Evolutionary conservation across 2,329 filamentous ascomycete genomes (phyloP).

Genomic region (Neonectria sp.): DNA sequence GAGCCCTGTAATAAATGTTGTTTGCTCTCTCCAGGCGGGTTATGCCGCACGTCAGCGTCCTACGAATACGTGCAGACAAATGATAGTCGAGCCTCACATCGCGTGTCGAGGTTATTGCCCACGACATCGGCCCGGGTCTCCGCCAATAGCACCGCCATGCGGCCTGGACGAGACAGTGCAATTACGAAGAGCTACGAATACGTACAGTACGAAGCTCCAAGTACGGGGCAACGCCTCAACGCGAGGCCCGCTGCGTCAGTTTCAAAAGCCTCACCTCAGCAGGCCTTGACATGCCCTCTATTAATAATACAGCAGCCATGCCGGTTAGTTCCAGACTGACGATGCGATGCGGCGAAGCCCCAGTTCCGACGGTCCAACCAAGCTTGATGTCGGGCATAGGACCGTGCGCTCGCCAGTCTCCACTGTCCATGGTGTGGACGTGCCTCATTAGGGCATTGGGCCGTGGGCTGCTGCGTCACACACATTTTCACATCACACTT

Average conservation of each 20-base stretch:
- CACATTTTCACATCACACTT: conserved; percentile 31
- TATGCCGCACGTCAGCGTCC: conserved; percentile 15
- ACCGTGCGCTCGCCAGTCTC: conserved; percentile 40
- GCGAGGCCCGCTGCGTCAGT: conserved; percentile 28
- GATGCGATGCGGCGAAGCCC: conserved; percentile 15
- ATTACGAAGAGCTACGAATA: not conserved
- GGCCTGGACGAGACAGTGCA: conserved; percentile 7
- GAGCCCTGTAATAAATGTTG: conserved; percentile 8
- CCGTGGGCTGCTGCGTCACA: conserved; percentile 46
- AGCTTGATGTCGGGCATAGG: conserved; percentile 31
- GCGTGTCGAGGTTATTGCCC: conserved; percentile 7
- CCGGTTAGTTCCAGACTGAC: conserved; percentile 37
- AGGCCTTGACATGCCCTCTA: conserved; percentile 35
- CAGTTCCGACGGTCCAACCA: conserved; percentile 11
- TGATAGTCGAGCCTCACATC: conserved; percentile 22
- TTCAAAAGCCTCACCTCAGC: conserved; percentile 40
- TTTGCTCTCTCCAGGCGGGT: conserved; percentile 14
- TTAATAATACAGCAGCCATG: conserved; percentile 44
- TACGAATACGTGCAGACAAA: conserved; percentile 9
- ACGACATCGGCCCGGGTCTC: conserved; percentile 14
- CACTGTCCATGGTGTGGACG: conserved; percentile 39
- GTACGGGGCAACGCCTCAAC: conserved; percentile 5
- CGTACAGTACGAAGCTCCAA: not conserved
- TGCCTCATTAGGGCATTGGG: conserved; percentile 46
- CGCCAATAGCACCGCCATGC: conserved; percentile 11